Percentiles rank a stretch among this genome's conserved stretches.
Conservation (phyloP, 768 basidiomycete species). For the Atractiella rhizophila region DNA sequence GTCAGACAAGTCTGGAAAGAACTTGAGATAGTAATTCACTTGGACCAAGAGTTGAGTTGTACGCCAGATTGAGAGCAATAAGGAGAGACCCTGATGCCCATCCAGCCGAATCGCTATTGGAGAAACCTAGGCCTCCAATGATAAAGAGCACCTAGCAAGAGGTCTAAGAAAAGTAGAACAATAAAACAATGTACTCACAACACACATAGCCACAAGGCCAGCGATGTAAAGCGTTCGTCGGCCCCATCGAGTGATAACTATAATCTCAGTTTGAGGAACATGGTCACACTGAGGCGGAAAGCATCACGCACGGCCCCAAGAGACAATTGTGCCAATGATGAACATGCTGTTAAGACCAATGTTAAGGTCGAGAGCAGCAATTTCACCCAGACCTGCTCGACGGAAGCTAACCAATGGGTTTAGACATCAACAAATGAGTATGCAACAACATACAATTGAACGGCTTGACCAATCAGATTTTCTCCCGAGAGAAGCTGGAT, state of each 20-base stretch:
- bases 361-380: constrained; percentile 14
- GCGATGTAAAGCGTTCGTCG: constrained; percentile 22
- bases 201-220: constrained; percentile 18
- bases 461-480: neutral
- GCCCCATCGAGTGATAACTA: constrained; percentile 18
- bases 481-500: constrained; percentile 18
- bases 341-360: constrained; percentile 16
- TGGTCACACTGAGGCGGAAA: neutral
- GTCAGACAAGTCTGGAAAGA: constrained; percentile 2
- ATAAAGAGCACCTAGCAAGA: constrained; percentile 21
- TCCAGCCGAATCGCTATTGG: neutral
- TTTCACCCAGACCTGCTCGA: constrained; percentile 16
- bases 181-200: too few relatives aligned
- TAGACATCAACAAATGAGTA: neutral
- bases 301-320: constrained; percentile 18
- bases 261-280: constrained; percentile 1
- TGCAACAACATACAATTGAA: constrained; percentile 1
- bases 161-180: too few relatives aligned
- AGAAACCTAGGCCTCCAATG: constrained; percentile 21
- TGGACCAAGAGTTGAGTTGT: constrained; percentile 17
- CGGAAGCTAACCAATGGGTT: too few relatives aligned
- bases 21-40: neutral
- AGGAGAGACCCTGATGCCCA: constrained; percentile 21
- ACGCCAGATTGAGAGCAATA: constrained; percentile 20
- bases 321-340: constrained; percentile 20